Evolutionary conservation across 148 eudicot genomes (phyloP).

Genomic region (Camellia japonica): DNA sequence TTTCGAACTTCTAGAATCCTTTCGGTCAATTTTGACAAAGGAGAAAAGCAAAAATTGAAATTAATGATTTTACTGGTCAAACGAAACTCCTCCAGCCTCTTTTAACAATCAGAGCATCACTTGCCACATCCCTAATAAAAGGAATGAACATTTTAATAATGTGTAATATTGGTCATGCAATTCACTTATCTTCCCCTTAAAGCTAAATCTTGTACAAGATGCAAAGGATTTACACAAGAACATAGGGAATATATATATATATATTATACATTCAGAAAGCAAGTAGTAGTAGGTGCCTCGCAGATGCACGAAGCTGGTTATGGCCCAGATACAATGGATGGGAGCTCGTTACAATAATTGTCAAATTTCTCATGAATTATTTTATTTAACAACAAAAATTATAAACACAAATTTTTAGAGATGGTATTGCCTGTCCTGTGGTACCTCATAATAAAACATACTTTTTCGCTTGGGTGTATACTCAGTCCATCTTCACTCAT

Average conservation of each 20-base stretch:
- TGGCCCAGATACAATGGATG: not conserved
- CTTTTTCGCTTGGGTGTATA: not conserved
- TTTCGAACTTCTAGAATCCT: not conserved
- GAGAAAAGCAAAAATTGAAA: not conserved
- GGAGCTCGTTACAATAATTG: not conserved
- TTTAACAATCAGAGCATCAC: conserved; percentile 76
- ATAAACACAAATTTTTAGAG: not conserved
- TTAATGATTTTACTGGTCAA: conserved; percentile 52
- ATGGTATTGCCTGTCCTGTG: not conserved
- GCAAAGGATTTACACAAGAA: not conserved
- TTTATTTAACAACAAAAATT: not conserved
- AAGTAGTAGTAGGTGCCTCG: not conserved
- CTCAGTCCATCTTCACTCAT: not conserved
- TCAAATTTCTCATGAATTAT: no score
- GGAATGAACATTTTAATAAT: not conserved
- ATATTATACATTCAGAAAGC: not conserved
- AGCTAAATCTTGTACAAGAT: not conserved
- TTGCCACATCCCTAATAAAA: conserved; percentile 78
- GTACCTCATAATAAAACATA: not conserved
- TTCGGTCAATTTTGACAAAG: not conserved
- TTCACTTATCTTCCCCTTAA: not conserved
- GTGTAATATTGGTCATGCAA: not conserved
- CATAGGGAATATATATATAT: not conserved
- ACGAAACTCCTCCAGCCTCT: conserved; percentile 87
- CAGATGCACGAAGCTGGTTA: conserved; percentile 7